Percentiles rank a stretch among this genome's conserved stretches.
Conservation (phyloP, 1,284 basidiomycete species). For the Tilletia walkeri region DNA sequence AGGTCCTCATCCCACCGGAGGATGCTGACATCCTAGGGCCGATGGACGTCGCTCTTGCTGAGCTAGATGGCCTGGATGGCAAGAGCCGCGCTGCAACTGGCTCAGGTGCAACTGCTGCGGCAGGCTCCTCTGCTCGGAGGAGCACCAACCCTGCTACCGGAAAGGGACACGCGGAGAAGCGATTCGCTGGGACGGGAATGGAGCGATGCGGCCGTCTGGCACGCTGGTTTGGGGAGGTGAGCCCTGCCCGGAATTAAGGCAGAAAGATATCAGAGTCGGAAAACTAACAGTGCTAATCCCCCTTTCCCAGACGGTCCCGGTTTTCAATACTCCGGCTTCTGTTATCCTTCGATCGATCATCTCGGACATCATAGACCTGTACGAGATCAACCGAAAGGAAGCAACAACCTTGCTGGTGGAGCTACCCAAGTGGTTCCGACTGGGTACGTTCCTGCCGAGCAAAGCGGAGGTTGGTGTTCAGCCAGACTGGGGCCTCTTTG, state of each 20-base stretch:
- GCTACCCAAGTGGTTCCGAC: constrained; percentile 78
- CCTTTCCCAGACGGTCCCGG: constrained; percentile 68
- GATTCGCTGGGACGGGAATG: constrained; percentile 41
- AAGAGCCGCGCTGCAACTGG: not conserved
- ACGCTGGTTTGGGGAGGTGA: constrained; percentile 44
- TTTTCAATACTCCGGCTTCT: constrained; percentile 70
- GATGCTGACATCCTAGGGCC: constrained; percentile 33
- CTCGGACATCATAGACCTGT: constrained; percentile 82
- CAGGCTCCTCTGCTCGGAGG: constrained; percentile 23
- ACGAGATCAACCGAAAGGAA: constrained; percentile 94
- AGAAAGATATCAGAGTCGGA: too few species aligned
- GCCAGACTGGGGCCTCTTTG: constrained; percentile 5
- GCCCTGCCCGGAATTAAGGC: not conserved
- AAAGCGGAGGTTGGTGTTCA: not conserved
- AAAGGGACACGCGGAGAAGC: constrained; percentile 42
- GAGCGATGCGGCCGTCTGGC: constrained; percentile 32
- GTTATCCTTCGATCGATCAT: constrained; percentile 76
- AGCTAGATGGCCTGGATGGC: constrained; percentile 22
- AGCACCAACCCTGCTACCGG: constrained; percentile 35
- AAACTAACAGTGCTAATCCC: too few species aligned
- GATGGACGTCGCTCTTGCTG: constrained; percentile 27
- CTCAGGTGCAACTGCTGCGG: not conserved
- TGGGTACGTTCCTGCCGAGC: constrained; percentile 65
- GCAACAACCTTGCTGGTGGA: constrained; percentile 82
- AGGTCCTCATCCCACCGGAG: constrained; percentile 47